phyloP scores from a whole-genome alignment of 371 early-diverging fungal species.

The Polyrhizophydium stewartii region DNA sequence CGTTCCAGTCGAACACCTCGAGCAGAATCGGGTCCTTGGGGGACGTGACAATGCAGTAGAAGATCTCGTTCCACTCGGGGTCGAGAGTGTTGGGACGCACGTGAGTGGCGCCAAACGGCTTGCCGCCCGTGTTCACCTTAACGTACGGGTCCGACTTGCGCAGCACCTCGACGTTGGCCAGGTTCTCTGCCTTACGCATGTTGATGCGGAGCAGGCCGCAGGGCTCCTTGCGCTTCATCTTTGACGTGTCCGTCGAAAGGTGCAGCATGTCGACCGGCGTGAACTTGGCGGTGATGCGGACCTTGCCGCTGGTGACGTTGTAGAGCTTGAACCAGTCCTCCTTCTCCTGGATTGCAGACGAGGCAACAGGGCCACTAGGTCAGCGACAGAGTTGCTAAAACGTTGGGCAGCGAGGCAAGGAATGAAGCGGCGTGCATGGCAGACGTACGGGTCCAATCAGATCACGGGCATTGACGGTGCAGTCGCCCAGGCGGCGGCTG shows the following conservation, averaged over 20 bases:
- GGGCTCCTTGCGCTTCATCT: constrained; percentile 42
- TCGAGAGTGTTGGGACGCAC: constrained; percentile 40
- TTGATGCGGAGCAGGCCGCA: constrained; percentile 83
- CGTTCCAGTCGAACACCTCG: constrained; percentile 67
- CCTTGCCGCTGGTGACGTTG: constrained; percentile 11
- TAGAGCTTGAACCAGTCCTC: constrained; percentile 30
- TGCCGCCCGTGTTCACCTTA: constrained; percentile 24
- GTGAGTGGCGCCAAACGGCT: constrained; percentile 31
- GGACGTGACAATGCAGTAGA: constrained; percentile 30
- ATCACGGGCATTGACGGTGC: neutral
- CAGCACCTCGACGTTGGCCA: constrained; percentile 73
- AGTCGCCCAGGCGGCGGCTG: neutral
- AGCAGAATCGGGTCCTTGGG: constrained; percentile 22
- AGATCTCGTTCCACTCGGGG: constrained; percentile 48
- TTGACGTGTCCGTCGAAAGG: constrained; percentile 3
- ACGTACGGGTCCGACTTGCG: constrained; percentile 56
- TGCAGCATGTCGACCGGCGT: constrained; percentile 24
- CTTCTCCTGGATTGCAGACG: no score
- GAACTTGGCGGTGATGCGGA: constrained; percentile 25
- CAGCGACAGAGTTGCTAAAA: no score
- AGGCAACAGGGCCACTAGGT: no score
- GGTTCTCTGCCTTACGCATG: constrained; percentile 63
- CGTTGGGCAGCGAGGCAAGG: no score
- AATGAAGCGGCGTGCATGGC: no score
- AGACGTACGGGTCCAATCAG: neutral